Evolutionary conservation across 768 basidiomycete genomes (phyloP).

Genomic region (Mycena filopes): DNA sequence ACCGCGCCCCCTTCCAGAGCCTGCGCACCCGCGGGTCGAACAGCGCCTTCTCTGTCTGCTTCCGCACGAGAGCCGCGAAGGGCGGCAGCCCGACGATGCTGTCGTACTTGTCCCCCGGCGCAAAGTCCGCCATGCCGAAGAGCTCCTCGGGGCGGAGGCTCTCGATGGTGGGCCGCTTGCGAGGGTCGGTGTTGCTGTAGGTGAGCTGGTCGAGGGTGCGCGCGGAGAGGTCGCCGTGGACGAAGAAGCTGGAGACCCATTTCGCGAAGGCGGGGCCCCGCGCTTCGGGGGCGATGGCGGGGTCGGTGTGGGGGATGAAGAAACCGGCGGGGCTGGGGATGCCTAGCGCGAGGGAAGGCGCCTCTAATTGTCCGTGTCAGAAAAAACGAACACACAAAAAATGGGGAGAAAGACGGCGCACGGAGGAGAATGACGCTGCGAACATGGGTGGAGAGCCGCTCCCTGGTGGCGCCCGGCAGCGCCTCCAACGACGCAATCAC

Average conservation of each 20-base stretch:
- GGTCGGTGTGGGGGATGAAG: conserved; percentile 38
- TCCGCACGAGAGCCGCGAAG: conserved; percentile 4
- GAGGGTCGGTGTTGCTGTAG: conserved; percentile 13
- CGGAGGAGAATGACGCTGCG: conserved; percentile 38
- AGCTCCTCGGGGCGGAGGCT: conserved; percentile 16
- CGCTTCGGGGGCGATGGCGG: conserved; percentile 31
- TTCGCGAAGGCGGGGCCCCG: conserved; percentile 32
- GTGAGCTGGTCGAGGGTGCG: conserved; percentile 21
- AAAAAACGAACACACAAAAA: not conserved
- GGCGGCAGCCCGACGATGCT: conserved; percentile 12
- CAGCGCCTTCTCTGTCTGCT: conserved; percentile 24
- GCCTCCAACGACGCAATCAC: conserved; percentile 36
- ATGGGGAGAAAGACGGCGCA: conserved; percentile 3
- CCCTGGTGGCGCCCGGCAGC: conserved; percentile 29
- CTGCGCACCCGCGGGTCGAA: conserved; percentile 23
- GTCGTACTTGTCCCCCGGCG: conserved; percentile 30
- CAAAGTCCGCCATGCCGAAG: conserved; percentile 18
- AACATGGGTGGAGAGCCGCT: conserved; percentile 36
- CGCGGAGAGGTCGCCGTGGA: conserved; percentile 30
- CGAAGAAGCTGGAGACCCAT: conserved; percentile 37
- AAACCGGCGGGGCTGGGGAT: conserved; percentile 19
- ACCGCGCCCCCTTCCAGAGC: conserved; percentile 14
- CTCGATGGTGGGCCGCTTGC: conserved; percentile 18
- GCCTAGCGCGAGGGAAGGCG: conserved; percentile 36
- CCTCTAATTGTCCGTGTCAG: too few relatives aligned